Conservation (phyloP, 2,329 filamentous ascomycete genomes). For the Pleomassaria siparia region DNA sequence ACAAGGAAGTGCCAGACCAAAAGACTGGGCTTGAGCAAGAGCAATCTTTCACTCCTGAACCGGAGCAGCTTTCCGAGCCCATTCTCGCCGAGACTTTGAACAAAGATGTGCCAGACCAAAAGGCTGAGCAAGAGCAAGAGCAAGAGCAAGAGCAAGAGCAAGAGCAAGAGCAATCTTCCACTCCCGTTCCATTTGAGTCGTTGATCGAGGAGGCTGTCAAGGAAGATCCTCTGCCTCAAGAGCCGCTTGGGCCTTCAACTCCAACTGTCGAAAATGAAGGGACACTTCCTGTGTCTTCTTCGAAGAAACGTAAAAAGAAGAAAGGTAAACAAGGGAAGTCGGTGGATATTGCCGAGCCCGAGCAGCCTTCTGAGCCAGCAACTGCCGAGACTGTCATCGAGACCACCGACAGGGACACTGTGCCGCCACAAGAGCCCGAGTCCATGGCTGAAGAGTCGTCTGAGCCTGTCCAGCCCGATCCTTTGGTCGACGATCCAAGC, state of each 20-base stretch:
- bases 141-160: background rate
- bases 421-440: background rate
- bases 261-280: background rate
- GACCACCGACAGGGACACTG: too few species aligned
- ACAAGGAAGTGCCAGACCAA: too few species aligned
- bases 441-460: background rate
- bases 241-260: background rate
- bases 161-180: background rate
- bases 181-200: background rate
- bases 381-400: too few species aligned
- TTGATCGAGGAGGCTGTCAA: background rate
- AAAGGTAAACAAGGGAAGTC: background rate
- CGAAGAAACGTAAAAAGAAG: background rate
- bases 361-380: too few species aligned
- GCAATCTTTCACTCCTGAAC: background rate
- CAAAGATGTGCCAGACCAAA: too few species aligned
- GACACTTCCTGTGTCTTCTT: background rate
- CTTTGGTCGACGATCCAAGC: too few species aligned
- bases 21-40: too few species aligned
- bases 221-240: background rate
- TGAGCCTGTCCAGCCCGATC: background rate
- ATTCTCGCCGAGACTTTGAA: too few species aligned
- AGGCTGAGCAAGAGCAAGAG: background rate
- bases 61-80: background rate
- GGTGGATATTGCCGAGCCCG: background rate